Conservation (phyloP, 176 grass and related monocot genomes). For the Microstegium vimineum region DNA sequence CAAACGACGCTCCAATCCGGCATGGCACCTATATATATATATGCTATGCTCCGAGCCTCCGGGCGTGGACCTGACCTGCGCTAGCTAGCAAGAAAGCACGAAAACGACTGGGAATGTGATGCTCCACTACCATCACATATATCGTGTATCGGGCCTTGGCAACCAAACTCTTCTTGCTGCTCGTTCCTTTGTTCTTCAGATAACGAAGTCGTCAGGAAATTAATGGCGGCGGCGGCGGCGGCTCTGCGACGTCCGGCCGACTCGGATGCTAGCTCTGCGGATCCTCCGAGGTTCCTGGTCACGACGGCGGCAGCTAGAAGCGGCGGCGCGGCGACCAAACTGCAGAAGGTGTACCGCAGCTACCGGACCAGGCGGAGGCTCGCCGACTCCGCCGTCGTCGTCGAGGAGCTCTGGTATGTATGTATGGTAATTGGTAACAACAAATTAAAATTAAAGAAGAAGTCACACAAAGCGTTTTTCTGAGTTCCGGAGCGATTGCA, state of each 20-base stretch:
- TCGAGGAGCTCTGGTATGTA: slow-evolving; percentile 96
- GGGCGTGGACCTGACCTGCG: too few relatives aligned
- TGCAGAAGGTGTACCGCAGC: slow-evolving; percentile 92
- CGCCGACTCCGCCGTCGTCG: slow-evolving; percentile 89
- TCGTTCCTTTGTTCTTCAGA: background rate
- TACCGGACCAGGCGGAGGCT: slow-evolving; percentile 86
- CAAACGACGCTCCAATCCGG: too few relatives aligned
- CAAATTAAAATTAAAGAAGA: too few relatives aligned
- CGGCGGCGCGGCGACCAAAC: slow-evolving; percentile 48
- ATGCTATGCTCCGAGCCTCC: background rate
- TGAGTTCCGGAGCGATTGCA: background rate
- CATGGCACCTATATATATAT: too few relatives aligned
- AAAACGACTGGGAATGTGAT: background rate
- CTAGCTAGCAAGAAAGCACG: background rate
- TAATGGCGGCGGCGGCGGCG: background rate
- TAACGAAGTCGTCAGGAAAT: background rate
- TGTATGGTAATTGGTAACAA: too few relatives aligned
- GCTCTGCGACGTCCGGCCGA: background rate
- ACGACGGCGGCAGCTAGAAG: background rate
- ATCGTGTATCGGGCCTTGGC: too few relatives aligned
- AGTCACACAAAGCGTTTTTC: background rate
- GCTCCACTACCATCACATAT: background rate
- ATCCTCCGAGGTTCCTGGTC: too few relatives aligned
- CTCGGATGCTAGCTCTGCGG: background rate
- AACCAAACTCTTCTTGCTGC: background rate